Evolutionary conservation across 169 alveolate genomes (phyloP), one percentile per base, ranked within the genome.

Genomic region (Plasmodium adleri): DNA sequence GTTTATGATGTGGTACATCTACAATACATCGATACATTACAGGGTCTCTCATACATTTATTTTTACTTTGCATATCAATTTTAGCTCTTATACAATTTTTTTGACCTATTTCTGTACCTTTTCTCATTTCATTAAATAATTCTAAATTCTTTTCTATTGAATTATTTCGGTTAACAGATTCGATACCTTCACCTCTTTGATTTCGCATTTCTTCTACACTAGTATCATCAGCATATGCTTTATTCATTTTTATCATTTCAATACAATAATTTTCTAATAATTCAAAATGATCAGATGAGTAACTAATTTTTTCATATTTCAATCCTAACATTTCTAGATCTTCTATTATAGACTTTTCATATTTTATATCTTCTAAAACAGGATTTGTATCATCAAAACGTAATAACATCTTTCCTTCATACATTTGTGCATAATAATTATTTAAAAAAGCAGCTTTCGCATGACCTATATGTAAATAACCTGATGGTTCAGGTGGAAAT

Each of bases 401-500:
- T 74, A 98, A 92, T 43, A 98, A 90, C 98, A 98, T 96, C 88
- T 96, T 95, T 13, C 99, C 99, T 26, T 96, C 92, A 92, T 98
- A 98, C 93, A 95, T 95, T 86, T 97, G 94, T 17, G 99, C 98
- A 85, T 97, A 99, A 93, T 97, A 98, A 85, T 95, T 96, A 94
- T 98, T 98, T 52, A 99, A 92, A 92, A 98, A 92, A 28, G 99
- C 99, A 2, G 99, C 99, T 92, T 99, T 98, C 3, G 99, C 98
- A 78, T 99, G 99, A 8, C 99, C 99, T 72, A 99, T 97, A 80
- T 99, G 99, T 71, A 99, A 95, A 91, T 97, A 99, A 26, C 99
- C 99, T 43, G 99, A 96, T 24, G 99, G 99, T 91, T 99, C 99
- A 17, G 99, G 99, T 6, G 99, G 99, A 93, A 99, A 99, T 72